A percentile compares a stretch with the other conserved stretches of the same genome.
These are phyloP conservation scores for Hsuehochloa calcarea DNA, from an alignment of 176 grass and related monocot genomes.

Conservation along the genomic window DNA sequence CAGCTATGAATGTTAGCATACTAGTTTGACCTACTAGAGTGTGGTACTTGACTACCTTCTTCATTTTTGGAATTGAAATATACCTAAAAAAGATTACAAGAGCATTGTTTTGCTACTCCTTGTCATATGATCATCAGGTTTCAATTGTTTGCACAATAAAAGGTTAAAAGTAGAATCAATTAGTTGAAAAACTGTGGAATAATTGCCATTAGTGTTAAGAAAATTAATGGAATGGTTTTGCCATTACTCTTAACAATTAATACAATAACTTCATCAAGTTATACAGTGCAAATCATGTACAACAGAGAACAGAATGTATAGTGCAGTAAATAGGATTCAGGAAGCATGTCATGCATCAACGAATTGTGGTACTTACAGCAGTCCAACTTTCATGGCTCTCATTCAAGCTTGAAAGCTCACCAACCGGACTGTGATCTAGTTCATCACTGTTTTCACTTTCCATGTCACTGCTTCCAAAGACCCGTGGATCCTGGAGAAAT, in stretches of 20 bases:
- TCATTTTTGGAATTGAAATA: background rate
- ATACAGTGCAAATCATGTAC: background rate
- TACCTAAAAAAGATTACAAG: background rate
- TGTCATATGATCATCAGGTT: background rate
- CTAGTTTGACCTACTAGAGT: background rate
- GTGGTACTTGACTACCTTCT: background rate
- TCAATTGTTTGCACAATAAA: background rate
- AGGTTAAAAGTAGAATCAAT: background rate
- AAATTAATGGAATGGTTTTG: background rate
- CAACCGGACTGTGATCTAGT: background rate
- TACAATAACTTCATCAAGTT: background rate
- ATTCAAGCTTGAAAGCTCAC: background rate
- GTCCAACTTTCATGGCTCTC: background rate
- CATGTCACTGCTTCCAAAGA: background rate
- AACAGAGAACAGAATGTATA: background rate
- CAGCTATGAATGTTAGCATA: background rate
- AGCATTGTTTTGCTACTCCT: background rate
- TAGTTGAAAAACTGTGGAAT: background rate
- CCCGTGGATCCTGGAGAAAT: slow-evolving; percentile 36
- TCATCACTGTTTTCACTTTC: slow-evolving; percentile 30
- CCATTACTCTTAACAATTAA: background rate
- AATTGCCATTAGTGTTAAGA: background rate
- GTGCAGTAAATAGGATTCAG: slow-evolving; percentile 10
- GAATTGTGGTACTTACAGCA: background rate
- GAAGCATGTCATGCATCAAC: background rate